These are phyloP conservation scores for Ophiostoma quercus DNA, from an alignment of 2,329 filamentous ascomycete species.

Conservation along the genomic window DNA sequence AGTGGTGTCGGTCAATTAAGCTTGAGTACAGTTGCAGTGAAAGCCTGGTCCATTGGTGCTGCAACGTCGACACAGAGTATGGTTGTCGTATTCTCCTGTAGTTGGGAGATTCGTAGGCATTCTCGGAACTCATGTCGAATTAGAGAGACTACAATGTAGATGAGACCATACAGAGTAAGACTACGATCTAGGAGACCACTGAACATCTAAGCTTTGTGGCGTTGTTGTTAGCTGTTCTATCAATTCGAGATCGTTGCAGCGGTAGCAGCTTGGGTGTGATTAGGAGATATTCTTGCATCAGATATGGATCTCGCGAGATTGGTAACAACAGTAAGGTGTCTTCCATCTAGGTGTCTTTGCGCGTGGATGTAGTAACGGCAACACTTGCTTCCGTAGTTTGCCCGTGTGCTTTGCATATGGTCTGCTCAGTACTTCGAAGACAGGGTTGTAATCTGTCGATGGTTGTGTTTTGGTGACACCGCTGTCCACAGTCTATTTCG, in stretches of 20 bases:
- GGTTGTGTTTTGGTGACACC: no score
- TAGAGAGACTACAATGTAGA: background rate
- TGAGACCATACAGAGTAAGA: no score
- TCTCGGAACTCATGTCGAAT: background rate
- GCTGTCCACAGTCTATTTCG: no score
- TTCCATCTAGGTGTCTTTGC: background rate
- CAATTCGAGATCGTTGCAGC: background rate
- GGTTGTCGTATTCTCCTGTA: background rate
- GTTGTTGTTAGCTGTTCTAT: background rate
- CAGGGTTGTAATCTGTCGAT: no score
- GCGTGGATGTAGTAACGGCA: background rate
- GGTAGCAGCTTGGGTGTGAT: background rate
- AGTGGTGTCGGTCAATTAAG: background rate
- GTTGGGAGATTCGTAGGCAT: background rate
- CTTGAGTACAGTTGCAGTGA: background rate
- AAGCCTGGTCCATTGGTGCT: background rate
- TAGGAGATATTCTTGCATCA: background rate
- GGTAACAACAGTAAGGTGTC: background rate
- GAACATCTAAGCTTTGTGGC: background rate
- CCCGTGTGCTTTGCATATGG: no score
- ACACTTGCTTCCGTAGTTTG: background rate
- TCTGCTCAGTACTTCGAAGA: no score
- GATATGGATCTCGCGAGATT: background rate
- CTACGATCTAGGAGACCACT: no score
- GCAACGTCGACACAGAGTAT: background rate